Conservation (phyloP, 352 stramenopile genomes). For the Pythium coloratum region DNA sequence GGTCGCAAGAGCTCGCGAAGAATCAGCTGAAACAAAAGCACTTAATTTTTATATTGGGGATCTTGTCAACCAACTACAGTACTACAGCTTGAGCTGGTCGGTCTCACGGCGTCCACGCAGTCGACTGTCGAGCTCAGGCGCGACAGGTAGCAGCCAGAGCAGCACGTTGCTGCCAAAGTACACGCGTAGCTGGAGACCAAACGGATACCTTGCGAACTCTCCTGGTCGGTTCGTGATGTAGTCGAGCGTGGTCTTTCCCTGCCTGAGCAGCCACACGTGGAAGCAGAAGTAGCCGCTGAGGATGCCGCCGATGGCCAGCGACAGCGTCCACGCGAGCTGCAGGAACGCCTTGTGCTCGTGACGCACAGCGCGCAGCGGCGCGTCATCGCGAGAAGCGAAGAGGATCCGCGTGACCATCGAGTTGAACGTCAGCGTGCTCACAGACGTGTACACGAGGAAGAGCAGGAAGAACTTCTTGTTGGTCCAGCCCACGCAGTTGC, state of each 20-base stretch:
- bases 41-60: not conserved
- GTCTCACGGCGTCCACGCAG: constrained; percentile 32
- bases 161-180: constrained; percentile 64
- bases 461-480: constrained; percentile 88
- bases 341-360: constrained; percentile 33
- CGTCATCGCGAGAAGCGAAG: constrained; percentile 13
- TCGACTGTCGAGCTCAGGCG: constrained; percentile 30
- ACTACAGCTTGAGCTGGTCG: constrained; percentile 40
- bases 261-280: constrained; percentile 67
- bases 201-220: constrained; percentile 46
- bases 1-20: too few relatives aligned
- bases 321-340: constrained; percentile 49
- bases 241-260: constrained; percentile 77
- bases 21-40: not conserved
- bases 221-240: constrained; percentile 54
- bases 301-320: constrained; percentile 51
- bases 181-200: constrained; percentile 52
- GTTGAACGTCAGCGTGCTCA: constrained; percentile 65
- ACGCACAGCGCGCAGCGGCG: constrained; percentile 11
- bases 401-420: constrained; percentile 37
- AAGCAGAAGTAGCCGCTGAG: constrained; percentile 73
- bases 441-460: constrained; percentile 73
- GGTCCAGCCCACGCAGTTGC: constrained; percentile 81
- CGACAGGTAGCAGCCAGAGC: constrained; percentile 60
- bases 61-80: not conserved